These are phyloP conservation scores for Gymnopilus junonius DNA, from an alignment of 768 basidiomycete genomes.

Conservation along the genomic window DNA sequence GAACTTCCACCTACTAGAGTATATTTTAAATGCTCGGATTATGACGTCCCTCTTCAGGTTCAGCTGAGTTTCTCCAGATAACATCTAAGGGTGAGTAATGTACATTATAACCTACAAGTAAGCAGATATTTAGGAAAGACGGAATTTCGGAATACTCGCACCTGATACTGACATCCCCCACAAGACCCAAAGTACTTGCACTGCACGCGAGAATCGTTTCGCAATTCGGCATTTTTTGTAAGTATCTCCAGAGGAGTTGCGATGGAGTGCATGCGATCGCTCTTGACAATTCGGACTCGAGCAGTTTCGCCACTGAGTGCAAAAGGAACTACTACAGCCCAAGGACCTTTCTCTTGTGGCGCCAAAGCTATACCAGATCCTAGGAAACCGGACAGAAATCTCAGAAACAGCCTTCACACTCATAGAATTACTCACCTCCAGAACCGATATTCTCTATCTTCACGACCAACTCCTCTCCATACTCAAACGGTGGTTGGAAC, in stretches of 20 bases:
- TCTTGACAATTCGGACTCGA: constrained; percentile 71
- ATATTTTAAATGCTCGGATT: constrained; percentile 80
- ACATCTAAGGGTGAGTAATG: constrained; percentile 54
- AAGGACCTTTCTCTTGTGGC: constrained; percentile 52
- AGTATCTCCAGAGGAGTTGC: constrained; percentile 76
- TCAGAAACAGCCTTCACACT: neutral
- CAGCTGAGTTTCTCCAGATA: constrained; percentile 87
- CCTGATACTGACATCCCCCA: constrained; percentile 95
- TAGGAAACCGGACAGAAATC: constrained; percentile 29
- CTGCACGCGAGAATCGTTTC: constrained; percentile 66
- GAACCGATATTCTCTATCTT: constrained; percentile 68
- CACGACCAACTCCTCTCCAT: constrained; percentile 67
- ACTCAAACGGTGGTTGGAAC: constrained; percentile 61
- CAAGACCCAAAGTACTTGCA: constrained; percentile 92
- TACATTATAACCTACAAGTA: neutral
- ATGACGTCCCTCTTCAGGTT: constrained; percentile 87
- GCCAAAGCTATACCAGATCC: constrained; percentile 71
- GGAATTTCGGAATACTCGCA: constrained; percentile 27
- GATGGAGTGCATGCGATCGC: constrained; percentile 71
- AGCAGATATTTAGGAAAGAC: neutral
- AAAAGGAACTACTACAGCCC: constrained; percentile 87
- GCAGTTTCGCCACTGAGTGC: constrained; percentile 84
- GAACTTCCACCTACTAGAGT: constrained; percentile 51
- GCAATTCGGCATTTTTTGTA: constrained; percentile 60
- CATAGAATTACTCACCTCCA: constrained; percentile 45